Percentiles rank a stretch among this genome's conserved stretches.
Conservation (phyloP, 2,329 filamentous ascomycete genomes). For the Neonectria coccinea region DNA sequence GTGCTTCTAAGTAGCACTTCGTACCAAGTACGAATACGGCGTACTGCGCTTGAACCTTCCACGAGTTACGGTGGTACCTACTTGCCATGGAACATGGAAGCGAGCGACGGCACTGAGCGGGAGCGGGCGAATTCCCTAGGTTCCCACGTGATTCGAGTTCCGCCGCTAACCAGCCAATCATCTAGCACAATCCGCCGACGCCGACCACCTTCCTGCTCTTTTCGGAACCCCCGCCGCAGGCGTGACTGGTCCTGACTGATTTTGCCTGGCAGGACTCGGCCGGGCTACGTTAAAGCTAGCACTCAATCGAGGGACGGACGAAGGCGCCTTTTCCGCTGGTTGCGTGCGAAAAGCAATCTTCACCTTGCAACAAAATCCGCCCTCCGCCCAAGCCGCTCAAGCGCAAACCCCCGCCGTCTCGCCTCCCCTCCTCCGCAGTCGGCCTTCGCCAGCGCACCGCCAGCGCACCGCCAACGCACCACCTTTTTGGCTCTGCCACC, state of each 20-base stretch:
- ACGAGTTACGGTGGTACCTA: slow-evolving; percentile 3
- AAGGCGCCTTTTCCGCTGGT: slow-evolving; percentile 31
- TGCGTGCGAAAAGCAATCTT: slow-evolving; percentile 29
- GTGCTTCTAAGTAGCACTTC: not conserved
- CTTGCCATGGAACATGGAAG: slow-evolving; percentile 10
- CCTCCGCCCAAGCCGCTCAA: slow-evolving; percentile 29
- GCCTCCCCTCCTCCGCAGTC: slow-evolving; percentile 50
- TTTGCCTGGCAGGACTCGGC: slow-evolving; percentile 27
- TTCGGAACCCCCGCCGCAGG: slow-evolving; percentile 25
- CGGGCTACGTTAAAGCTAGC: slow-evolving; percentile 25
- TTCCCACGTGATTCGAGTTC: slow-evolving; percentile 19
- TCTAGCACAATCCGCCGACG: slow-evolving; percentile 20
- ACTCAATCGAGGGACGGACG: slow-evolving; percentile 25
- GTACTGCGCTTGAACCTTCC: slow-evolving; percentile 17
- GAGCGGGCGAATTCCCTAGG: slow-evolving; percentile 15
- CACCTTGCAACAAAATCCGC: slow-evolving; percentile 25
- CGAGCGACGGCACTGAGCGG: slow-evolving; percentile 18
- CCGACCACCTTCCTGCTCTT: slow-evolving; percentile 17
- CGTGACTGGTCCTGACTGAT: slow-evolving; percentile 20
- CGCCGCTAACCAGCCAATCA: slow-evolving; percentile 20
- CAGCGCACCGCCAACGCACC: slow-evolving; percentile 42
- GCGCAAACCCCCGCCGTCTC: slow-evolving; percentile 28
- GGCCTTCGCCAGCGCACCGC: slow-evolving; percentile 44
- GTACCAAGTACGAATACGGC: not conserved
- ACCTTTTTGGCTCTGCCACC: slow-evolving; percentile 34